These are phyloP conservation scores for Aspergillus sp. DNA, from an alignment of 2,329 filamentous ascomycete genomes.

Conservation along the genomic window DNA sequence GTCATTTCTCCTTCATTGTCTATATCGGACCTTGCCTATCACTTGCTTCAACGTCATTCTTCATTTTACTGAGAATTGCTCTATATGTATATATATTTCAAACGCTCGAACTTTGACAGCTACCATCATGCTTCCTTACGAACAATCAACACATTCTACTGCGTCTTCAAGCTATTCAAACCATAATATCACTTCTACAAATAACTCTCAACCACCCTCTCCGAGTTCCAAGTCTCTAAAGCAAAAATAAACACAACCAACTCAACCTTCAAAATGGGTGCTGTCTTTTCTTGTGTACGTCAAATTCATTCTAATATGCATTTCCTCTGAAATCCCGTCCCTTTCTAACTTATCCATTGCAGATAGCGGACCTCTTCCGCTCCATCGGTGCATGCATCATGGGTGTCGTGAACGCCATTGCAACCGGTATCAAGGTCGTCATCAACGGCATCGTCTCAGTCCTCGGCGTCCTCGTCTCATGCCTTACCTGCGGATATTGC, in stretches of 20 bases:
- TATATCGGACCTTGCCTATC: not conserved
- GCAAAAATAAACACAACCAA: conserved; percentile 11
- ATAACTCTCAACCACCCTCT: conserved; percentile 5
- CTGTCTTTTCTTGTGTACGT: conserved; percentile 80
- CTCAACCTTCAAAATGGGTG: conserved; percentile 65
- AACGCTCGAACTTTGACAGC: not conserved
- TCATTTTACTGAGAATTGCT: not conserved
- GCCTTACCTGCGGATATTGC: conserved; percentile 53
- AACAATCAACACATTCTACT: conserved; percentile 27
- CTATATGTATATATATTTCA: conserved; percentile 12
- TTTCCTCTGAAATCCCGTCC: conserved; percentile 13
- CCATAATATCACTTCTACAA: conserved; percentile 3
- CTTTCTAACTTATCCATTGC: conserved; percentile 14
- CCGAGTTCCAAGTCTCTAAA: conserved; percentile 11
- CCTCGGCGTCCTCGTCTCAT: conserved; percentile 66
- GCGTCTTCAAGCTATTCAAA: conserved; percentile 29
- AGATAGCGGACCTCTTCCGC: conserved; percentile 61
- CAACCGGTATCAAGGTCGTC: conserved; percentile 63
- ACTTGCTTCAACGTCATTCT: conserved; percentile 9
- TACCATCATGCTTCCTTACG: conserved; percentile 28
- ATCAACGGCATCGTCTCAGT: conserved; percentile 66
- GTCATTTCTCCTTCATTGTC: conserved; percentile 5
- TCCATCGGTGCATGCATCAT: conserved; percentile 68
- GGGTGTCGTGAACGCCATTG: conserved; percentile 68
- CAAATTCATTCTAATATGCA: not conserved